Evolutionary conservation across 345 rosid species (phyloP), one percentile per base, ranked within the genome.

Genomic region (Mangifera indica): DNA sequence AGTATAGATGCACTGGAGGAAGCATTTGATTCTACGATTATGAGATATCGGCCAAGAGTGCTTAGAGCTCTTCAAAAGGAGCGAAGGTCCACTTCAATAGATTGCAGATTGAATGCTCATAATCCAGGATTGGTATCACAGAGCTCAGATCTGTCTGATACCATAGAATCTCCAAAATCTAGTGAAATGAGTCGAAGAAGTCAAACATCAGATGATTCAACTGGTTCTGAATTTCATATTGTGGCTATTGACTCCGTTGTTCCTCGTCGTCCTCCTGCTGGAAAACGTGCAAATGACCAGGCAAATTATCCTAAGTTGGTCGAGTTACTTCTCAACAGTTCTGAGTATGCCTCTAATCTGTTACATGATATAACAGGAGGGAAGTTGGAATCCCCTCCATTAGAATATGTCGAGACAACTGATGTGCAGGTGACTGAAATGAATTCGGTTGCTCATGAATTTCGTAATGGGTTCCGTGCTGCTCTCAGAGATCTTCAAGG

Each of bases 251-350:
- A 95, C 84, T 91, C 98, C 6, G 91, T 90, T 63, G 96, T 95
- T 81, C 99, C 99, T 25, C 93, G 99, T 34, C 83, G 99, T 20
- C 99, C 99, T 74, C 99, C 99, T 54, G 94, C 93, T 53, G 99
- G 89, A 72, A 95, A 93, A 86, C 97, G 97, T 54, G 68, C 97
- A 72, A 91, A 94, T 76, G 99, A 95, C 82, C 98, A 91, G 51
- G 86, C 81, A 64, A 87, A 83, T 73, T 95, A 95, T 85, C 99
- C 99, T 26, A 91, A 86, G 80, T 71, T 95, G 86, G 94, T 95
- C 46, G 98, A 95, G 87, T 82, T 95, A 63, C 94, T 95, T 76
- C 83, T 93, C 71, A 95, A 95, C 72, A 81, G 92, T 71, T 70
- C 84, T 46, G 84, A 83, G 55, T 95, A 85, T 48, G 74, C 98